These are phyloP conservation scores for Inga laurina DNA, from an alignment of 306 rosid genomes.

Conservation along the genomic window DNA sequence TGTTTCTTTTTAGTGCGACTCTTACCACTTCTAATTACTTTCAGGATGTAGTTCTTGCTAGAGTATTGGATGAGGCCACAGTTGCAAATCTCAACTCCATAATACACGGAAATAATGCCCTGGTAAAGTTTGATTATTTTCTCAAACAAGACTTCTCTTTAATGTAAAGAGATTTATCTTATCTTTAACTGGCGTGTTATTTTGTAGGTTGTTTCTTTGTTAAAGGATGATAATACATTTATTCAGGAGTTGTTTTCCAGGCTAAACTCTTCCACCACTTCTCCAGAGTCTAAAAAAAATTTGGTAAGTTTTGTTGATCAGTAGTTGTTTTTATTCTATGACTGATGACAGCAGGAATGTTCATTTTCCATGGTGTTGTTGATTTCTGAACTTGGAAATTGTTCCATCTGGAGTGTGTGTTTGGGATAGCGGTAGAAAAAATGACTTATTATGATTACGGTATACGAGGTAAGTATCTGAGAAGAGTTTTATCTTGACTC, in stretches of 20 bases:
- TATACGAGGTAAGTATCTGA: too few species aligned
- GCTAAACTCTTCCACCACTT: conserved; percentile 64
- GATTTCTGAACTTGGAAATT: conserved; percentile 19
- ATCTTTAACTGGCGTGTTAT: conserved; percentile 28
- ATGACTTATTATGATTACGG: too few species aligned
- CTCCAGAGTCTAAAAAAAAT: conserved; percentile 74
- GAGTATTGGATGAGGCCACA: conserved; percentile 85
- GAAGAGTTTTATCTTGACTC: too few species aligned
- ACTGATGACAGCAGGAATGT: conserved; percentile 6
- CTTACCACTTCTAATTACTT: conserved; percentile 40
- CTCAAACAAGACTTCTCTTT: conserved; percentile 3
- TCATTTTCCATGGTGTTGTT: conserved; percentile 1
- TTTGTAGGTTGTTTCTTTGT: conserved; percentile 79
- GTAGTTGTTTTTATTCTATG: conserved; percentile 12
- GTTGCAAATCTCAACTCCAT: conserved; percentile 81
- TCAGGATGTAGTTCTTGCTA: conserved; percentile 89
- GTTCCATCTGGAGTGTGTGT: not conserved
- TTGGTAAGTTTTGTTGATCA: conserved; percentile 52
- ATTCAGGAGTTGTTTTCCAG: conserved; percentile 87
- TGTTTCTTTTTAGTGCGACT: conserved; percentile 1
- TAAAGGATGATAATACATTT: conserved; percentile 84
- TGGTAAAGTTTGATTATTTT: conserved; percentile 51
- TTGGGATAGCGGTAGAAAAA: too few species aligned
- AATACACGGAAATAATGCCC: conserved; percentile 77
- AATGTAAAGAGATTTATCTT: conserved; percentile 19